These are phyloP conservation scores for Tephrocybe sp. DNA, from an alignment of 768 basidiomycete species.

Conservation along the genomic window DNA sequence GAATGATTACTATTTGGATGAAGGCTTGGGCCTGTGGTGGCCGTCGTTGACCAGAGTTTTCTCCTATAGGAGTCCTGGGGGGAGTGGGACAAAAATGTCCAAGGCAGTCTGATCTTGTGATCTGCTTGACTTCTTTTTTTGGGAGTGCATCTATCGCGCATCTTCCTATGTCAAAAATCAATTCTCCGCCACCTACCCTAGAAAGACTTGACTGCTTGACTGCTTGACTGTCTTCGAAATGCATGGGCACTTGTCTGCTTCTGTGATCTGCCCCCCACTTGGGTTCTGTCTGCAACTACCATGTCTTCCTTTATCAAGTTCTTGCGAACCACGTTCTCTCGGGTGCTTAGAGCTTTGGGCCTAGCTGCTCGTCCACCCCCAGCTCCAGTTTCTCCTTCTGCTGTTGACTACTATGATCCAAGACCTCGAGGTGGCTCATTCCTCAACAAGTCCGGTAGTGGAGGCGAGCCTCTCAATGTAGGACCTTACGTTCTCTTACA, in stretches of 20 bases:
- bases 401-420: constrained; percentile 23
- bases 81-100: background rate
- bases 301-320: constrained; percentile 7
- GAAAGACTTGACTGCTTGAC: constrained; percentile 4
- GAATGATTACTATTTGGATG: background rate
- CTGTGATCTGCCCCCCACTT: background rate
- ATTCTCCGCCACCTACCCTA: background rate
- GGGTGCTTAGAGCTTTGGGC: background rate
- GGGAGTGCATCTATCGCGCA: too few species aligned
- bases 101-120: constrained; percentile 5
- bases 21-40: too few species aligned
- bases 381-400: background rate
- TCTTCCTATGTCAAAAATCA: too few species aligned
- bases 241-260: background rate
- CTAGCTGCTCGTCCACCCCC: background rate
- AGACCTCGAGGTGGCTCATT: constrained; percentile 20
- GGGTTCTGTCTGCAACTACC: too few species aligned
- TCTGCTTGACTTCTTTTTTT: too few species aligned
- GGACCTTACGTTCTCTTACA: constrained; percentile 15
- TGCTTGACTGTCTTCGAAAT: background rate
- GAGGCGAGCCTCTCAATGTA: constrained; percentile 26
- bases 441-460: constrained; percentile 23
- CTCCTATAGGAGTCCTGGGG: background rate
- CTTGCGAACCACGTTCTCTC: background rate
- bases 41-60: too few species aligned